phyloP scores from a whole-genome alignment of 2,329 filamentous ascomycete genomes.

The Penicillium sp. region DNA sequence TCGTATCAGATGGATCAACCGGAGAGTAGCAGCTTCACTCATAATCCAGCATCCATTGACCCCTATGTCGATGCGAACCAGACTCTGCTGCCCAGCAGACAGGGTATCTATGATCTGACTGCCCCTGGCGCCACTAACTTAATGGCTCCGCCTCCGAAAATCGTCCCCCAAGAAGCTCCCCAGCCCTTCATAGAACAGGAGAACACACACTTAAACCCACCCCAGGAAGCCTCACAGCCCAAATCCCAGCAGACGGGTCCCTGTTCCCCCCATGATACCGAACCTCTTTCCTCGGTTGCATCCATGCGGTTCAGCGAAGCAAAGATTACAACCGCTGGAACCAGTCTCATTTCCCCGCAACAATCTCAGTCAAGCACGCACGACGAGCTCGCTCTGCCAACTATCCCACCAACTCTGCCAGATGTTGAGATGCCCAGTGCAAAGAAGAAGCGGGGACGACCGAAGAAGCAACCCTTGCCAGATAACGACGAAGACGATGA shows the following conservation, averaged over 20 bases:
- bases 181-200: not conserved
- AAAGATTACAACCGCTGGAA: constrained; percentile 20
- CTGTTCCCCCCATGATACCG: constrained; percentile 40
- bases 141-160: constrained; percentile 1
- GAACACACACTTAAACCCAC: not conserved
- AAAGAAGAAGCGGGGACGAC: constrained; percentile 29
- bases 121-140: constrained; percentile 3
- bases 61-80: constrained; percentile 9
- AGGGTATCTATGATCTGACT: constrained; percentile 10
- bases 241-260: constrained; percentile 25
- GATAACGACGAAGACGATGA: constrained; percentile 30
- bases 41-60: not conserved
- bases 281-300: constrained; percentile 37
- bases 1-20: not conserved
- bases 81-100: not conserved
- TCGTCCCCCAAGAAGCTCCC: not conserved
- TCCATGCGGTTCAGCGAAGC: constrained; percentile 23
- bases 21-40: not conserved
- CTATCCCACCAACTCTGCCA: constrained; percentile 15
- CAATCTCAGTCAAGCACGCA: constrained; percentile 20
- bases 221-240: constrained; percentile 15
- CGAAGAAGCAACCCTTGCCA: constrained; percentile 27
- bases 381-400: constrained; percentile 29
- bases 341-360: constrained; percentile 9
- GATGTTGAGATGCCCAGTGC: constrained; percentile 19